phyloP scores from a whole-genome alignment of 2,329 filamentous ascomycete species.

The Thermothelomyces thermophilus region DNA sequence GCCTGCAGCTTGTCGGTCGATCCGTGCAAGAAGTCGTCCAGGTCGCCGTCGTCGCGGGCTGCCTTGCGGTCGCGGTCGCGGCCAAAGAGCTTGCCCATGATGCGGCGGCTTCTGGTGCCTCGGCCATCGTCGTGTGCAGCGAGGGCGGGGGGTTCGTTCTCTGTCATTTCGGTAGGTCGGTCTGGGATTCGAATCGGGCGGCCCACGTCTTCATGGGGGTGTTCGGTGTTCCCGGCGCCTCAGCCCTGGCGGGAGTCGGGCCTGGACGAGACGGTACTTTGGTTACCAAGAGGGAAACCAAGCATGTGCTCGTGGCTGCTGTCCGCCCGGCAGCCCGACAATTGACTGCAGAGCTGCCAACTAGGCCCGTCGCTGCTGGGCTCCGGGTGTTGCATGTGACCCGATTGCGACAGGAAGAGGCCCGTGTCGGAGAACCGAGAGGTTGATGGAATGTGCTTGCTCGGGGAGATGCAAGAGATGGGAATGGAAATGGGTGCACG shows the following conservation, averaged over 20 bases:
- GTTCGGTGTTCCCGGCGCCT: constrained; percentile 1
- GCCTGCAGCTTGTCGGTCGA: constrained; percentile 49
- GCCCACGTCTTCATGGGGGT: constrained; percentile 19
- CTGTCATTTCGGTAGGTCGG: constrained; percentile 34
- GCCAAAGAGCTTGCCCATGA: constrained; percentile 59
- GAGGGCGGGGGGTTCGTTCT: constrained; percentile 38
- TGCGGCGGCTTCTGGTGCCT: constrained; percentile 44
- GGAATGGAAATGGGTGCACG: not conserved
- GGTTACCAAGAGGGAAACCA: constrained; percentile 18
- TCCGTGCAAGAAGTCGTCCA: constrained; percentile 55
- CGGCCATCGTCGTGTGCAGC: constrained; percentile 35
- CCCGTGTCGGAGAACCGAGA: constrained; percentile 11
- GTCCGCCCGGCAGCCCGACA: constrained; percentile 18
- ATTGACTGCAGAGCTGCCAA: constrained; percentile 20
- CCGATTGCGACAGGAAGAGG: constrained; percentile 4
- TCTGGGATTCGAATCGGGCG: constrained; percentile 7
- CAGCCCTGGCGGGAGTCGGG: not conserved
- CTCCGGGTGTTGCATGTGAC: constrained; percentile 18
- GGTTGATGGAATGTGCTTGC: not conserved
- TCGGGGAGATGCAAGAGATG: not conserved
- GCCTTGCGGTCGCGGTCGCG: constrained; percentile 31
- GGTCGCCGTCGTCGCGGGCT: constrained; percentile 37
- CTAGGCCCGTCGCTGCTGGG: constrained; percentile 12
- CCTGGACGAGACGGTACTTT: constrained; percentile 1
- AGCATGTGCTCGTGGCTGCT: constrained; percentile 21